Evolutionary conservation across 2,329 filamentous ascomycete species (phyloP), one percentile per base, ranked within the genome.

Genomic region (Arachnomyces sp.): DNA sequence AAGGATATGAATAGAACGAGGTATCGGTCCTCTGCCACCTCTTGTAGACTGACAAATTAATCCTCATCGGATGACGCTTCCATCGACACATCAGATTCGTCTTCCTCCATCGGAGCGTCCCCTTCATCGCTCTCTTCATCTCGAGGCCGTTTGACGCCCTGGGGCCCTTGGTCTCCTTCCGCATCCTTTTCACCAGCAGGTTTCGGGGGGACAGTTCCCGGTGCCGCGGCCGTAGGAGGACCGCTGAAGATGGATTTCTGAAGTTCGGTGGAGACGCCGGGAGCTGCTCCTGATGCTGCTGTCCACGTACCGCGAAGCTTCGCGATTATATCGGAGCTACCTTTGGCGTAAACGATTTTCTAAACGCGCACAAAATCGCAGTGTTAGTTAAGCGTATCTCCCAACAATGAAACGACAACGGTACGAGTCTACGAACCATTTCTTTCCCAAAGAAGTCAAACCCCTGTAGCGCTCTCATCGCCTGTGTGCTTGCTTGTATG

Each of bases 281-380:
- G 71, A 18, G 67, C 71, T 18, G 71, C 66, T 9, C 64, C 64
- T 30, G 58, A 44, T 31, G 70, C 66, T 11, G 85, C 74, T 56
- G 81, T 81, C 66, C 88, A 94, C 11, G 86, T 90, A 47, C 92
- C 92, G 50, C 94, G 89, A 39, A 98, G 79, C 63, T 94, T 94
- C 28, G 87, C 79, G 46, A 98, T 79, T 16, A 84, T 82, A 60
- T 94, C 75, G 3, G 89, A 95, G 58, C 90, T 90, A 42, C 81
- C 80, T 63, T 89, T 94, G 42, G 85, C 88, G 61, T 96, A 98
- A 49, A 82, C 73, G 52, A 98, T 88, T 77, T 81, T 84, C 90
- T 96, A 51, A 15, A 41, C 14, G 13, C 14, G 32, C 40, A 28
- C 20, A 30, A 34, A 12, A 29, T 9, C 20, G 20, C 20, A 9